Conservation (phyloP, 352 stramenopile genomes). For the Phytopythium ostracodes region DNA sequence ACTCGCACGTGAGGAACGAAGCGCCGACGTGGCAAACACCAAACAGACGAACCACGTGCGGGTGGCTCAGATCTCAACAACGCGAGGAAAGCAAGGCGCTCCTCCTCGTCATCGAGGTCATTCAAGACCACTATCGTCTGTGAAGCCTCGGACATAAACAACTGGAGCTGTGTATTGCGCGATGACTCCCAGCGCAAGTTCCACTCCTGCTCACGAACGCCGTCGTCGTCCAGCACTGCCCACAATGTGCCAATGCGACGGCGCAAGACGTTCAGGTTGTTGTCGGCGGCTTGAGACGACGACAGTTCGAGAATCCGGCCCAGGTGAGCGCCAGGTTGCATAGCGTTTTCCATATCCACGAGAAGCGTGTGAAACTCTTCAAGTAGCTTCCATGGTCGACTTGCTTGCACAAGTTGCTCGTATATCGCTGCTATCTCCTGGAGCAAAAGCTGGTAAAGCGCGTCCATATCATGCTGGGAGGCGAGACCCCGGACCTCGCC, state of each 20-base stretch:
- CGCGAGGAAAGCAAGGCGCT: background rate
- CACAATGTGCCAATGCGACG: background rate
- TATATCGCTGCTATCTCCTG: background rate
- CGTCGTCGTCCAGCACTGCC: background rate
- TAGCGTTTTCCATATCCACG: background rate
- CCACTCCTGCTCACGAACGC: background rate
- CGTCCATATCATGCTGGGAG: background rate
- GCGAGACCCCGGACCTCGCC: background rate
- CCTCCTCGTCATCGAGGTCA: background rate
- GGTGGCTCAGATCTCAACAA: conserved; percentile 4
- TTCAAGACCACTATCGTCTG: background rate
- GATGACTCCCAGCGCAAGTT: background rate
- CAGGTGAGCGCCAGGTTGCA: background rate
- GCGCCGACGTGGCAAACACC: conserved; percentile 9
- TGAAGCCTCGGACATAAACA: background rate
- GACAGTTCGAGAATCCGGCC: background rate
- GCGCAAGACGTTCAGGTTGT: background rate
- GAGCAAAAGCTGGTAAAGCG: background rate
- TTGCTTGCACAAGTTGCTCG: background rate
- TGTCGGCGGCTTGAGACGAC: background rate
- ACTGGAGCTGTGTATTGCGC: background rate
- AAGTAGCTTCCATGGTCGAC: background rate
- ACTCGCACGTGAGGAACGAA: conserved; percentile 13
- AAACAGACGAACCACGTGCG: conserved; percentile 10
- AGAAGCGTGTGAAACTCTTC: background rate